Conservation (phyloP, 306 rosid genomes). For the Dicorynia guianensis region DNA sequence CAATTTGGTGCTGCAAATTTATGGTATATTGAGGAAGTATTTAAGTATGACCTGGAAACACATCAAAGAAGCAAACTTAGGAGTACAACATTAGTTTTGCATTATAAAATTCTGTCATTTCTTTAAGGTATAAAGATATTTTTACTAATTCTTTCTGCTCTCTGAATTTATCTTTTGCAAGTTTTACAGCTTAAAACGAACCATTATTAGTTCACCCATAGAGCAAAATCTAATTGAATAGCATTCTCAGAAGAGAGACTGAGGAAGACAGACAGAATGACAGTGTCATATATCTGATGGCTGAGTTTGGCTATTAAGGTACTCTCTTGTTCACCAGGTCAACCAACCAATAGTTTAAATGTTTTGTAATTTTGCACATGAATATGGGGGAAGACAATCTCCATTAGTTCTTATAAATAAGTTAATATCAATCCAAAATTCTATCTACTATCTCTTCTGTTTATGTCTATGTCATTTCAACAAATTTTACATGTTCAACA, state of each 20-base stretch:
- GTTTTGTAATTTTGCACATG: slow-evolving; percentile 12
- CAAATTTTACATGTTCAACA: slow-evolving; percentile 32
- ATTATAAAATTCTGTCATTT: too few relatives aligned
- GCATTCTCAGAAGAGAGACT: neutral
- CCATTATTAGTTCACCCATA: slow-evolving; percentile 22
- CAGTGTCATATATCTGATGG: too few relatives aligned
- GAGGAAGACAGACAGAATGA: too few relatives aligned
- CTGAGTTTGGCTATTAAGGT: neutral
- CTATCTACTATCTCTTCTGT: slow-evolving; percentile 24
- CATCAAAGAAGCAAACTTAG: too few relatives aligned
- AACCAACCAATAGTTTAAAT: slow-evolving; percentile 25
- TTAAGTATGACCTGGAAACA: too few relatives aligned
- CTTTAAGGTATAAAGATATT: too few relatives aligned
- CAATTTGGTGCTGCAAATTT: too few relatives aligned
- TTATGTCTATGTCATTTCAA: neutral
- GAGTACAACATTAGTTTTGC: too few relatives aligned
- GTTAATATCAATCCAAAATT: neutral
- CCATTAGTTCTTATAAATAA: slow-evolving; percentile 7
- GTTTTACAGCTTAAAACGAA: neutral
- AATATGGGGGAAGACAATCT: slow-evolving; percentile 11
- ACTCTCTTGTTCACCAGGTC: neutral
- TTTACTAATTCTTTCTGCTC: neutral
- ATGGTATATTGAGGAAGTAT: too few relatives aligned
- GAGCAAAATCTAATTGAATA: slow-evolving; percentile 5
- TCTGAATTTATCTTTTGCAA: neutral